These are phyloP conservation scores for Paecilomyces niveus DNA, from an alignment of 2,329 filamentous ascomycete genomes.

Conservation along the genomic window DNA sequence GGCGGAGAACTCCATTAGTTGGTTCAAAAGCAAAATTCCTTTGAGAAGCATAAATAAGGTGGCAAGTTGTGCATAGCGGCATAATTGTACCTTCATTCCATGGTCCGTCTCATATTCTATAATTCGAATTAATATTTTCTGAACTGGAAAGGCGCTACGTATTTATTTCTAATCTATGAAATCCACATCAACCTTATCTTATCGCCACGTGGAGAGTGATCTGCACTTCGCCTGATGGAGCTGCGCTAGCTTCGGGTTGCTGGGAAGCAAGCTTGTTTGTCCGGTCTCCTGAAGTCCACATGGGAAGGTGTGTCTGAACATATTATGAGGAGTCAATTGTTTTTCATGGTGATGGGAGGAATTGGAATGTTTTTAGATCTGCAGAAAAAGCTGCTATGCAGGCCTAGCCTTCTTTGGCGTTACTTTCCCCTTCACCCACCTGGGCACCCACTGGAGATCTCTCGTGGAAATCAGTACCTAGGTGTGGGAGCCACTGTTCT, in stretches of 20 bases:
- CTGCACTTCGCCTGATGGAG: neutral
- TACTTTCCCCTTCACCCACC: too few species aligned
- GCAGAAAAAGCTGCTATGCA: too few species aligned
- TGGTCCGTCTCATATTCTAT: neutral
- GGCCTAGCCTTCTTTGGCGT: too few species aligned
- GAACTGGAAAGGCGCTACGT: neutral
- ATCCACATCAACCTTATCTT: neutral
- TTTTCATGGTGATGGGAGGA: neutral
- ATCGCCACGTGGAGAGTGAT: neutral
- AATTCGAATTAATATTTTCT: neutral
- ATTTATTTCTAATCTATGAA: neutral
- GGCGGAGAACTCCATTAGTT: neutral
- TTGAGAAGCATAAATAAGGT: neutral
- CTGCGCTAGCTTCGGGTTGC: neutral
- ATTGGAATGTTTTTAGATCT: neutral
- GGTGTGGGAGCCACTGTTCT: too few species aligned
- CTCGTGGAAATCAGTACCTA: too few species aligned
- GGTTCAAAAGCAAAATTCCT: neutral
- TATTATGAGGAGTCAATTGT: neutral
- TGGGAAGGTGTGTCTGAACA: neutral
- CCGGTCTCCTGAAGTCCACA: neutral
- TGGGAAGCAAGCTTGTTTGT: neutral
- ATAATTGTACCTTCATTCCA: too few species aligned
- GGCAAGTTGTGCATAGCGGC: neutral
- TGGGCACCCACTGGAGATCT: too few species aligned